Evolutionary conservation across 768 basidiomycete species (phyloP).

Genomic region (Lactarius tabidus): DNA sequence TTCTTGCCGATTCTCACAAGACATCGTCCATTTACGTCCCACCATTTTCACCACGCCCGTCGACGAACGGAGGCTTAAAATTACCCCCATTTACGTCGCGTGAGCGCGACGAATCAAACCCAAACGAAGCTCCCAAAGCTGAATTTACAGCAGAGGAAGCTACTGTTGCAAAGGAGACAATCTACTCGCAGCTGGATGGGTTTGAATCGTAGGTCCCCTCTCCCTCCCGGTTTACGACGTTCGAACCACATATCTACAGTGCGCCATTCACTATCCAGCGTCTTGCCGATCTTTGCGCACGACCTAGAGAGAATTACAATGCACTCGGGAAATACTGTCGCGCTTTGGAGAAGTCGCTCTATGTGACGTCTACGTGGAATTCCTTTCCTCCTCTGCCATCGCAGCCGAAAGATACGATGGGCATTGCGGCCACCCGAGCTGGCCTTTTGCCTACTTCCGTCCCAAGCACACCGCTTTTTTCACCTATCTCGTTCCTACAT

Average conservation of each 20-base stretch:
- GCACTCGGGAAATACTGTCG: constrained; percentile 84
- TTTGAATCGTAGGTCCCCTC: constrained; percentile 62
- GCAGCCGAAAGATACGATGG: constrained; percentile 30
- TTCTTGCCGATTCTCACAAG: constrained; percentile 30
- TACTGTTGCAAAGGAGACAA: constrained; percentile 46
- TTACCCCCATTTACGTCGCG: constrained; percentile 71
- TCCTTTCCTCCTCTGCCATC: constrained; percentile 62
- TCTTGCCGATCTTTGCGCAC: constrained; percentile 73
- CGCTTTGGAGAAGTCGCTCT: constrained; percentile 75
- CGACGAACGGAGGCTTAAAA: constrained; percentile 55
- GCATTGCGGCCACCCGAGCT: constrained; percentile 36
- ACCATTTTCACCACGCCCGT: constrained; percentile 34
- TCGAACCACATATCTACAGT: constrained; percentile 33
- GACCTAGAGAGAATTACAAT: constrained; percentile 68
- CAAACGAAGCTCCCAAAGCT: constrained; percentile 51
- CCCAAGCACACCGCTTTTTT: constrained; percentile 79
- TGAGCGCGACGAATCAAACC: constrained; percentile 44
- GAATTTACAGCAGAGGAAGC: constrained; percentile 63
- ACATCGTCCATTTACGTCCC: constrained; percentile 41
- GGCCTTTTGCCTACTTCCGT: constrained; percentile 48
- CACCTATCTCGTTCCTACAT: constrained; percentile 84
- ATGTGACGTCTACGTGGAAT: constrained; percentile 78
- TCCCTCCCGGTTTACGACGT: background rate
- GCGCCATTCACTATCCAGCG: constrained; percentile 90
- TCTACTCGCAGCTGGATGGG: constrained; percentile 64